Conservation (phyloP, 1,284 basidiomycete species). For the Megacollybia platyphylla region DNA sequence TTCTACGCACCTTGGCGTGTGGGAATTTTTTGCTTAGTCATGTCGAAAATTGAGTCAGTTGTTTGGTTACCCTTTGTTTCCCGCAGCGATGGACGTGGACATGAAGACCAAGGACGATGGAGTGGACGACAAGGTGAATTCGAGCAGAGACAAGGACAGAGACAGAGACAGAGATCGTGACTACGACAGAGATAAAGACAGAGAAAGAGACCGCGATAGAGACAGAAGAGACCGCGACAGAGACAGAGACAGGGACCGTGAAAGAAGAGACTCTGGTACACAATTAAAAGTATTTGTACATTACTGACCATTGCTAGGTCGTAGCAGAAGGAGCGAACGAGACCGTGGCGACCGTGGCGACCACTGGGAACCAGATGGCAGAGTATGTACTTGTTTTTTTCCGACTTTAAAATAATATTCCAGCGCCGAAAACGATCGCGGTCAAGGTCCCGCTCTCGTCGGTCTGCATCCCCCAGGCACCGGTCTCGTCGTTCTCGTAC, state of each 20-base stretch:
- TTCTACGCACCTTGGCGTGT: too few species aligned
- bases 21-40: too few species aligned
- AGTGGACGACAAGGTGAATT: conserved; percentile 14
- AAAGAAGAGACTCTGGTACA: conserved; percentile 46
- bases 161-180: conserved; percentile 18
- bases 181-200: conserved; percentile 20
- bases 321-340: conserved; percentile 26
- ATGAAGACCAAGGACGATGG: conserved; percentile 5
- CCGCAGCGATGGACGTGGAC: conserved; percentile 2
- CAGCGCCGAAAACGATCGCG: conserved; percentile 38
- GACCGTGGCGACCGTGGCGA: conserved; percentile 33
- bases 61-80: not conserved
- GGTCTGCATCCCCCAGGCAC: conserved; percentile 54
- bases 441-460: conserved; percentile 46
- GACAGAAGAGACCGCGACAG: conserved; percentile 9
- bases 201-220: conserved; percentile 21
- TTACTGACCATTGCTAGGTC: conserved; percentile 15
- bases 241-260: conserved; percentile 21
- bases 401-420: conserved; percentile 6
- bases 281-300: conserved; percentile 5
- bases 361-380: conserved; percentile 69
- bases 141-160: conserved; percentile 9
- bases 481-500: conserved; percentile 41
- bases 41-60: not conserved
- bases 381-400: conserved; percentile 35